A percentile compares a stretch with the other conserved stretches of the same genome.
Conservation (phyloP, 345 rosid species). For the Camelina neglecta region DNA sequence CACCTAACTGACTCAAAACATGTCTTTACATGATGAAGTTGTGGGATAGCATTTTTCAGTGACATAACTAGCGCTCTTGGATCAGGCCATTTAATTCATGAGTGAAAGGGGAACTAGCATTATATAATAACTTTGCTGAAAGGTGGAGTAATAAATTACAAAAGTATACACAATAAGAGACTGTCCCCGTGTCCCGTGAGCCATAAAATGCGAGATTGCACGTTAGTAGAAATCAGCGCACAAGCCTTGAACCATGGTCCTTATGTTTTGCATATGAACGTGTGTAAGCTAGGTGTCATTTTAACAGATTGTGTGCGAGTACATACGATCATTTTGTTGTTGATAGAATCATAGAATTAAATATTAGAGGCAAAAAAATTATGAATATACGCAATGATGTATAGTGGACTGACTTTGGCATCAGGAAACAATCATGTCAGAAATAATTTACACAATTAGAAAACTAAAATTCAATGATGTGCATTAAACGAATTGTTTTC, state of each 20-base stretch:
- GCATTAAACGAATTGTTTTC: not conserved
- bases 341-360: not conserved
- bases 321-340: not conserved
- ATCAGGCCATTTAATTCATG: not conserved
- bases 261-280: not conserved
- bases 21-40: not conserved
- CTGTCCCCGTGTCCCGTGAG: not conserved
- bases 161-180: not conserved
- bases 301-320: not conserved
- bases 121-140: not conserved
- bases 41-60: not conserved
- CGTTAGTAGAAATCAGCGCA: not conserved
- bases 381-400: not conserved
- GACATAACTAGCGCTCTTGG: not conserved
- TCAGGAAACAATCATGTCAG: not conserved
- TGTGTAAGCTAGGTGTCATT: not conserved
- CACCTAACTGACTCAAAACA: conserved; percentile 2
- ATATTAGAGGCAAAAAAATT: not conserved
- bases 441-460: conserved; percentile 16
- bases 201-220: not conserved
- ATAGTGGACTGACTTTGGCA: no score
- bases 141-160: not conserved
- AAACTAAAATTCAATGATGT: not conserved
- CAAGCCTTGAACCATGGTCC: not conserved
- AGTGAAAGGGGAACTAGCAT: no score